Percentiles rank a stretch among this genome's conserved stretches.
Conservation (phyloP, 225 moss, liverwort and hornwort genomes). For the Pseudisothecium myosuroides region DNA sequence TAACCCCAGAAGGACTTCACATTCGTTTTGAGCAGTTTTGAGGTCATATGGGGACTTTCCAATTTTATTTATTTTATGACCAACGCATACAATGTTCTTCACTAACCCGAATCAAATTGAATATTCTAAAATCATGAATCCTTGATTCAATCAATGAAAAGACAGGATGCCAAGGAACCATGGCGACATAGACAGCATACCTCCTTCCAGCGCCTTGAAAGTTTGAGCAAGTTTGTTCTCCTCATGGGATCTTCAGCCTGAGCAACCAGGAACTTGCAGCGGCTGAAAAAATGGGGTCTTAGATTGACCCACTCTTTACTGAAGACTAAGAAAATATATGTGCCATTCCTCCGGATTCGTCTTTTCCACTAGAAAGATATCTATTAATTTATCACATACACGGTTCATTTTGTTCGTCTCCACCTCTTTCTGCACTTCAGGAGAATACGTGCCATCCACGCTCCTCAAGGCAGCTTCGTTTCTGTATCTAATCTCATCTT, state of each 20-base stretch:
- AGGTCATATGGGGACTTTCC: neutral
- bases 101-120: neutral
- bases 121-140: neutral
- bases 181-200: neutral
- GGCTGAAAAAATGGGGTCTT: conserved; percentile 60
- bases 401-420: conserved; percentile 15
- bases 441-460: neutral
- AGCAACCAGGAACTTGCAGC: conserved; percentile 44
- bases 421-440: neutral
- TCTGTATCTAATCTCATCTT: neutral
- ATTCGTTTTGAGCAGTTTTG: too few species aligned
- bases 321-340: conserved; percentile 49
- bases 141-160: neutral
- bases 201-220: conserved; percentile 33
- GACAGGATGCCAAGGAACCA: neutral
- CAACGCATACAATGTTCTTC: neutral
- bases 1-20: neutral
- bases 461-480: neutral
- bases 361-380: conserved; percentile 74
- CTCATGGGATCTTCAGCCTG: conserved; percentile 36
- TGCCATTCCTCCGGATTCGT: conserved; percentile 71
- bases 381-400: conserved; percentile 48
- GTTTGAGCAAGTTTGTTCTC: conserved; percentile 16
- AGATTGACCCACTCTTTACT: conserved; percentile 75
- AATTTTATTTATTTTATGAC: neutral